Evolutionary conservation across 2,329 filamentous ascomycete genomes (phyloP), one percentile per base, ranked within the genome.

Genomic region (Penicillium vulpinum): DNA sequence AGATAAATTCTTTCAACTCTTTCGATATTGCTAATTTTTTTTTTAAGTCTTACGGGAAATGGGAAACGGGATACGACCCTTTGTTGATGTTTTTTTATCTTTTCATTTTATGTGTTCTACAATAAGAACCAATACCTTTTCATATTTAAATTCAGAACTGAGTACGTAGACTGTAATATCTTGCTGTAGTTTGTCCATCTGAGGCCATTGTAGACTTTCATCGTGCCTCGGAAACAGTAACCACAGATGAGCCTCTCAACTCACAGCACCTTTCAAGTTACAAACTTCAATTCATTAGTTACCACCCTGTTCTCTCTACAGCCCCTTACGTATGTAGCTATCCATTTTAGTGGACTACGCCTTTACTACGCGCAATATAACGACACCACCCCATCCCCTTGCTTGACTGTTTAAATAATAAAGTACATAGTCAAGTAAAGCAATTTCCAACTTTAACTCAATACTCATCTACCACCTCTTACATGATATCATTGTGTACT

Each of bases 1-100:
- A 96, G 72, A 80, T 62, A 51, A 26, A 15, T 60, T 44, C 43
- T n/a, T 36, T 54, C 29, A 35, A 41, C 39, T 59, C 59, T 57
- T 51, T 35, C 59, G 55, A 24, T 60, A 38, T 57, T 63, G 54
- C 59, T 63, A 54, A 61, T 59, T 51, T 43, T 60, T 51, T 59
- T 51, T 43, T 60, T 51, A 60, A 63, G 60, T 62, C 58, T 67
- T 67, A 67, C 57, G 64, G 64, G 64, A 67, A 66, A 67, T 60
- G 64, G 64, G 63, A 67, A 66, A 67, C 55, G 64, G 64, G 64
- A 67, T 62, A 67, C 52, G 64, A 67, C 62, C 62, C 62, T 64
- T 31, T 56, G 46, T 67, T n/a, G 60, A 66, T 65, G 60, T 63
- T 64, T 59, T 59, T 63, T 54, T 33, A 59, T n/a, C 56, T 56